Conservation (phyloP, 257 asterid species). For the Solanum acaule region DNA sequence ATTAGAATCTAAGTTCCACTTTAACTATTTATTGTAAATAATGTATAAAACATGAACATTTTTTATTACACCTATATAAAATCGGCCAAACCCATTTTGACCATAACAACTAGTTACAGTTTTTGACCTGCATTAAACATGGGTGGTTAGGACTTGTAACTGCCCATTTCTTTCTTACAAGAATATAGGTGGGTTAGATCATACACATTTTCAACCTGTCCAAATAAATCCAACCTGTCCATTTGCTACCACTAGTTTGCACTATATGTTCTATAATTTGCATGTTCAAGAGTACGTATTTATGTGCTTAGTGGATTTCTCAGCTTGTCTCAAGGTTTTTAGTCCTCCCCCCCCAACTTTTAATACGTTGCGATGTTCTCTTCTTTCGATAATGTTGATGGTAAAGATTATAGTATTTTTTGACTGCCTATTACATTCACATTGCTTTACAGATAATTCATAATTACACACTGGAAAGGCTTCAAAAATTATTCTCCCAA, state of each 20-base stretch:
- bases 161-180: neutral
- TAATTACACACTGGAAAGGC: constrained; percentile 20
- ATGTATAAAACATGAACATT: neutral
- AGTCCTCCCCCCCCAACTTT: neutral
- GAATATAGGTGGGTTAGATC: neutral
- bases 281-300: neutral
- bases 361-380: neutral
- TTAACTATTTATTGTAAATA: neutral
- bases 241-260: neutral
- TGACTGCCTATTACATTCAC: constrained; percentile 3
- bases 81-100: neutral
- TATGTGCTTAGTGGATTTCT: neutral
- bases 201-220: neutral
- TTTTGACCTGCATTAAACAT: neutral
- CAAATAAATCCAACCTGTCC: neutral
- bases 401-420: neutral
- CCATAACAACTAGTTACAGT: neutral
- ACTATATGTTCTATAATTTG: neutral
- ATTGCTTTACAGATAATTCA: constrained; percentile 17
- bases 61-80: neutral
- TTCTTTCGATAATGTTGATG: neutral
- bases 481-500: constrained; percentile 14
- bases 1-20: neutral
- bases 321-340: neutral
- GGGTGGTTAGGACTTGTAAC: neutral